Percentiles rank a stretch among this genome's conserved stretches.
Conservation (phyloP, 768 basidiomycete genomes). For the Lentinula sp. region DNA sequence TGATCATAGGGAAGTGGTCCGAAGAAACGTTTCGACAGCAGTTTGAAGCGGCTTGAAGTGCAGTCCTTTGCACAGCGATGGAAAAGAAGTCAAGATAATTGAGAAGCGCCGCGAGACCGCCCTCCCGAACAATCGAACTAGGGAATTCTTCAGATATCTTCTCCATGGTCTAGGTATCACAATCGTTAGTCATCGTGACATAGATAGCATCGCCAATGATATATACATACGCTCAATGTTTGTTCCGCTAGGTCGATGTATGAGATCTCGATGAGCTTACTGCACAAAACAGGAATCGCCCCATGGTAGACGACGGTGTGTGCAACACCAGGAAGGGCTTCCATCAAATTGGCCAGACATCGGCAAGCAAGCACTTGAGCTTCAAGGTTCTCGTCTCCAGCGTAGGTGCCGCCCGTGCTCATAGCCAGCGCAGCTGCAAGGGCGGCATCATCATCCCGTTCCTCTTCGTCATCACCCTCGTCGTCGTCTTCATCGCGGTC, state of each 20-base stretch:
- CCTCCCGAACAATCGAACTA: conserved; percentile 91
- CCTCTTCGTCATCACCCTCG: conserved; percentile 44
- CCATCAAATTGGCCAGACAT: conserved; percentile 97
- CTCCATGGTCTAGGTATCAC: conserved; percentile 73
- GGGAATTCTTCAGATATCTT: conserved; percentile 99
- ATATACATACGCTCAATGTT: conserved; percentile 81
- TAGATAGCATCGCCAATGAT: conserved; percentile 8
- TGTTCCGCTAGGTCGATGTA: conserved; percentile 99
- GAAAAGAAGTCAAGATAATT: conserved; percentile 99
- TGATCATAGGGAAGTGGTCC: conserved; percentile 87
- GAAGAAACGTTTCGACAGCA: conserved; percentile 90
- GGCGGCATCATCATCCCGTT: conserved; percentile 79
- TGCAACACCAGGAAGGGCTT: conserved; percentile 96
- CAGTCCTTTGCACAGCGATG: conserved; percentile 94
- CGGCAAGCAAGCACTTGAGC: conserved; percentile 95
- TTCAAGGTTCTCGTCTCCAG: conserved; percentile 84
- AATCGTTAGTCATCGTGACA: conserved; percentile 8
- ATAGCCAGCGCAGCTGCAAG: conserved; percentile 85
- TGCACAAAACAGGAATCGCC: conserved; percentile 96
- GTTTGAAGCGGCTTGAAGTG: conserved; percentile 93
- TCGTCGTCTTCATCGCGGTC: conserved; percentile 66
- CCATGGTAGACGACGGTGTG: conserved; percentile 97
- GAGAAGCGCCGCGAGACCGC: conserved; percentile 86
- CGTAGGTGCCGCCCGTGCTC: conserved; percentile 61
- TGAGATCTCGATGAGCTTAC: conserved; percentile 94